These are phyloP conservation scores for Rubus idaeus DNA, from an alignment of 306 rosid genomes.

Conservation along the genomic window DNA sequence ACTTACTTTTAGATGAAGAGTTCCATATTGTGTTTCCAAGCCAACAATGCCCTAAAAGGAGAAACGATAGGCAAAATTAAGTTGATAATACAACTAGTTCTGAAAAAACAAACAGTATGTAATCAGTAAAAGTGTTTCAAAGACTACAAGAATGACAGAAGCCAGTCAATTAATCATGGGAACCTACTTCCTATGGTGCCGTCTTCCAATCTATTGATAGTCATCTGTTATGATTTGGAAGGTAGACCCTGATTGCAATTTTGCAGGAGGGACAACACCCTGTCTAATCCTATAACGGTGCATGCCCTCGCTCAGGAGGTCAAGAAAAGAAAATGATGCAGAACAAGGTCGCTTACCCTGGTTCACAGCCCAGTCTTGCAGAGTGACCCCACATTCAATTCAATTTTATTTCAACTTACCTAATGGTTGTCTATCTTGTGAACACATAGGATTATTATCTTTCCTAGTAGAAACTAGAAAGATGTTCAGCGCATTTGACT, in stretches of 20 bases:
- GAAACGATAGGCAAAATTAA: constrained; percentile 5
- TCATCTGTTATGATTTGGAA: background rate
- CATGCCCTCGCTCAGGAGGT: background rate
- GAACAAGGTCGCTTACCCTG: background rate
- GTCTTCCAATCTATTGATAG: background rate
- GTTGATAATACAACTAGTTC: constrained; percentile 15
- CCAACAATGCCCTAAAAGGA: constrained; percentile 71
- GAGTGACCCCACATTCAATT: background rate
- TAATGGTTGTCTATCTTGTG: background rate
- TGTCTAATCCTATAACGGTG: background rate
- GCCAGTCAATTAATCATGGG: background rate
- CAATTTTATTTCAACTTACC: background rate
- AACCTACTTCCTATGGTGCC: background rate
- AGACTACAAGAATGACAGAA: background rate
- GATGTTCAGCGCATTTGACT: background rate
- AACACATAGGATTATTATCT: background rate
- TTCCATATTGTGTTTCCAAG: constrained; percentile 68
- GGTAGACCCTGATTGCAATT: background rate
- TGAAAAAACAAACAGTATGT: constrained; percentile 13
- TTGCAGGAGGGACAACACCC: background rate
- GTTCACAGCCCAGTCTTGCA: background rate
- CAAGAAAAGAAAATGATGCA: background rate
- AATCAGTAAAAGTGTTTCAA: background rate
- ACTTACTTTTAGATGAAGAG: constrained; percentile 82
- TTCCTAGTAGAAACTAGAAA: background rate